Evolutionary conservation across 1,284 basidiomycete species (phyloP).

Genomic region (Rhodofomes roseus): DNA sequence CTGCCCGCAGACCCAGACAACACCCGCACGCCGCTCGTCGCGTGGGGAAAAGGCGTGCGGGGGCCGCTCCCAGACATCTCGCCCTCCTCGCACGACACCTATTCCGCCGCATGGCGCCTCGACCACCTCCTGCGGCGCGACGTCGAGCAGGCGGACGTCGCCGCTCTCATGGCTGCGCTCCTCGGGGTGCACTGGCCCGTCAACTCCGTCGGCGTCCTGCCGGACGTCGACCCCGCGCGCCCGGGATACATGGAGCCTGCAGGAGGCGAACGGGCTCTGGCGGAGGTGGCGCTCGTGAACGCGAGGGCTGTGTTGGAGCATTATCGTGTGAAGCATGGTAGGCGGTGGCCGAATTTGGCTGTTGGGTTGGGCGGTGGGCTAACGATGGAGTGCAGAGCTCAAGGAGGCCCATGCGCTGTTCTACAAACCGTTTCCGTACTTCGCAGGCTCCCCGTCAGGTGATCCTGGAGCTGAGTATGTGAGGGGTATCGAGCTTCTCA

Average conservation of each 20-base stretch:
- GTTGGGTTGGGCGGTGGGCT: not conserved
- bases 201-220: constrained; percentile 73
- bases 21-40: constrained; percentile 82
- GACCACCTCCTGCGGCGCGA: constrained; percentile 60
- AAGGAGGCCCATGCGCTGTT: constrained; percentile 56
- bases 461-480: constrained; percentile 22
- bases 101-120: constrained; percentile 63
- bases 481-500: constrained; percentile 39
- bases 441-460: constrained; percentile 35
- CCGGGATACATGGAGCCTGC: constrained; percentile 50
- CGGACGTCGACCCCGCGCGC: constrained; percentile 55
- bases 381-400: constrained; percentile 39
- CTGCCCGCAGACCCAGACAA: constrained; percentile 72
- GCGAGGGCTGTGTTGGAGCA: constrained; percentile 76
- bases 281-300: constrained; percentile 66
- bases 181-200: constrained; percentile 71
- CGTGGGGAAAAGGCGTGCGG: constrained; percentile 79
- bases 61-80: constrained; percentile 53
- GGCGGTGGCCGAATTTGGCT: not conserved
- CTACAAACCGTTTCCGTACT: constrained; percentile 66
- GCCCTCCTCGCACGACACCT: constrained; percentile 64
- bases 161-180: constrained; percentile 76
- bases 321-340: constrained; percentile 77
- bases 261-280: constrained; percentile 40
- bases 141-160: constrained; percentile 83